A percentile compares a stretch with the other conserved stretches of the same genome.
These are phyloP conservation scores for Penicillium lagena DNA, from an alignment of 495 filamentous ascomycete genomes.

Conservation along the genomic window DNA sequence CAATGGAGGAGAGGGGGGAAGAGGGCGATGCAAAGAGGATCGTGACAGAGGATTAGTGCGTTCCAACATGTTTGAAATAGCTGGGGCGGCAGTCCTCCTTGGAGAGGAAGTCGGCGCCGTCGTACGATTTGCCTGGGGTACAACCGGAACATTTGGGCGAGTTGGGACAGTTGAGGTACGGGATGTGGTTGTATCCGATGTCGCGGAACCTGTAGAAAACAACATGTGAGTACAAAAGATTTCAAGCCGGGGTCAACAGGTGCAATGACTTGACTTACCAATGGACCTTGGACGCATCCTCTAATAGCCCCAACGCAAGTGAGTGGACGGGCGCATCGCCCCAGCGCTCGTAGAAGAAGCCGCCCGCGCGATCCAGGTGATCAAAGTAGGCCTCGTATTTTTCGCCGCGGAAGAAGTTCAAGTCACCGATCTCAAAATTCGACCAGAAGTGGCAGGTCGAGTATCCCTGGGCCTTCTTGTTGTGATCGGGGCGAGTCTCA, in stretches of 20 bases:
- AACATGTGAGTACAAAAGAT: no score
- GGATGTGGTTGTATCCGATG: slow-evolving; percentile 97
- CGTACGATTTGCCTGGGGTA: slow-evolving; percentile 74
- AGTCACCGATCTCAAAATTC: slow-evolving; percentile 96
- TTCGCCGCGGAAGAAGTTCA: slow-evolving; percentile 90
- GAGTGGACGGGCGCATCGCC: slow-evolving; percentile 97
- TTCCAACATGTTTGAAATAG: slow-evolving; percentile 93
- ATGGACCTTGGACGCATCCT: slow-evolving; percentile 84
- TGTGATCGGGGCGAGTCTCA: slow-evolving; percentile 72
- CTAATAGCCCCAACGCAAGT: slow-evolving; percentile 90
- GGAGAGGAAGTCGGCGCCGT: slow-evolving; percentile 75
- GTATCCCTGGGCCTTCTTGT: slow-evolving; percentile 76
- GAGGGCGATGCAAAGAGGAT: slow-evolving; percentile 19
- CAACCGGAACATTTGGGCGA: slow-evolving; percentile 92
- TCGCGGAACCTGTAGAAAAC: slow-evolving; percentile 78
- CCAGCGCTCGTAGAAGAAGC: slow-evolving; percentile 99
- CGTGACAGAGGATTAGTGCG: slow-evolving; percentile 46
- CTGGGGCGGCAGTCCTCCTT: slow-evolving; percentile 93
- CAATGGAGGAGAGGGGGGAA: slow-evolving; percentile 5
- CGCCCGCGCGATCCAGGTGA: slow-evolving; percentile 86
- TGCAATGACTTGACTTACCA: slow-evolving; percentile 56
- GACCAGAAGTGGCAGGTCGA: slow-evolving; percentile 99
- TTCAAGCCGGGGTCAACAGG: no score
- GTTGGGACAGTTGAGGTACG: slow-evolving; percentile 98
- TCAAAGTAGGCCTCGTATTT: slow-evolving; percentile 94